Conservation (phyloP, 1,284 basidiomycete species). For the Phylloporus sp. region DNA sequence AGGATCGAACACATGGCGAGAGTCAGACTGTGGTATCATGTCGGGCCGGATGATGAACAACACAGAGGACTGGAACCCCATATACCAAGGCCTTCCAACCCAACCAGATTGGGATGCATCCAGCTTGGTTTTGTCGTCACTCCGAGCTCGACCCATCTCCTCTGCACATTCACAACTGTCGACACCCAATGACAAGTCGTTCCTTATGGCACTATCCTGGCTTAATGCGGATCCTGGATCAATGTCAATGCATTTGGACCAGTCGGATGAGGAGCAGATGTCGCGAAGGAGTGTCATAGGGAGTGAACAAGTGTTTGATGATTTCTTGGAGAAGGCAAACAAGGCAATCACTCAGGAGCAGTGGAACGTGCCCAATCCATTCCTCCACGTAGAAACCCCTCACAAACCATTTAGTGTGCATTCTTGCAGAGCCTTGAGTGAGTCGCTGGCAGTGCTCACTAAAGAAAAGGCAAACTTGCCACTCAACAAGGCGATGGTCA, state of each 20-base stretch:
- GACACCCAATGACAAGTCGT: conserved; percentile 44
- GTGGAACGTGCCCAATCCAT: conserved; percentile 79
- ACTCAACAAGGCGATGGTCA: conserved; percentile 85
- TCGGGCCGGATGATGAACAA: conserved; percentile 48
- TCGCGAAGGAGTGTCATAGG: conserved; percentile 42
- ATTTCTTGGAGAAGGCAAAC: conserved; percentile 87
- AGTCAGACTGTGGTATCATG: conserved; percentile 67
- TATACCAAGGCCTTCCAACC: conserved; percentile 50
- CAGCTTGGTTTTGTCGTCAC: conserved; percentile 37
- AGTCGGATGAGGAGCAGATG: conserved; percentile 60
- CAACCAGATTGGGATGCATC: conserved; percentile 60
- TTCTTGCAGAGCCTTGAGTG: conserved; percentile 80
- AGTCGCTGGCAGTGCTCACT: conserved; percentile 87
- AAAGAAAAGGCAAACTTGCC: conserved; percentile 90
- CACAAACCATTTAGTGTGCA: conserved; percentile 78
- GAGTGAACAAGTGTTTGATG: conserved; percentile 58
- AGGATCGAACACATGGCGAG: conserved; percentile 76
- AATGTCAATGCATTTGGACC: conserved; percentile 32
- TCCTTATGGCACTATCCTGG: conserved; percentile 33
- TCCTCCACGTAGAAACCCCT: conserved; percentile 60
- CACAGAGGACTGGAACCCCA: conserved; percentile 60
- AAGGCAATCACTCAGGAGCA: conserved; percentile 79
- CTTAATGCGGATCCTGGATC: conserved; percentile 24
- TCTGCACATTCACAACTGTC: conserved; percentile 51
- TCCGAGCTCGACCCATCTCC: conserved; percentile 40